A percentile compares a stretch with the other conserved stretches of the same genome.
phyloP scores from a whole-genome alignment of 2,329 filamentous ascomycete species.

The Aquanectria penicillioides region DNA sequence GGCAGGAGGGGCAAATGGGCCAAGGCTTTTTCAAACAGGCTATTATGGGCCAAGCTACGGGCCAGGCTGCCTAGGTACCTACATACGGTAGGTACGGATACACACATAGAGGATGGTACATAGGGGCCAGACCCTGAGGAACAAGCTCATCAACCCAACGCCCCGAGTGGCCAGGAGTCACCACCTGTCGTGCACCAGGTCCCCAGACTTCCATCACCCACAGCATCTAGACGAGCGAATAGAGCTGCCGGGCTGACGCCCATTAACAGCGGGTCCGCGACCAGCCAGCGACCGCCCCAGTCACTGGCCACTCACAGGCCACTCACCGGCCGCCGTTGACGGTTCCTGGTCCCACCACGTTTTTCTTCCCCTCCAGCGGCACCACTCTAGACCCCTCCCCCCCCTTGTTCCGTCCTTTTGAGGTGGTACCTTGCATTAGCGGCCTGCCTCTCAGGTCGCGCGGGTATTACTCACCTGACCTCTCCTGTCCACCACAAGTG shows the following conservation, averaged over 20 bases:
- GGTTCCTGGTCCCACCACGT: constrained; percentile 32
- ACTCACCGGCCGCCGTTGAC: constrained; percentile 27
- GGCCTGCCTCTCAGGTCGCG: constrained; percentile 5
- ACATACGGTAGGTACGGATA: no score
- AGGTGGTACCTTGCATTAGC: constrained; percentile 24
- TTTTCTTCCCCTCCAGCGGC: constrained; percentile 19
- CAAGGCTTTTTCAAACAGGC: no score
- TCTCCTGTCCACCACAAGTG: constrained; percentile 12
- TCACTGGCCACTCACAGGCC: no score
- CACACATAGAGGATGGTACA: no score
- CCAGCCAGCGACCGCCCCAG: no score
- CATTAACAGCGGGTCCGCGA: constrained; percentile 32
- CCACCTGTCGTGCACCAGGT: no score
- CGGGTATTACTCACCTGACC: not conserved
- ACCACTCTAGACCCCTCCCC: constrained; percentile 11
- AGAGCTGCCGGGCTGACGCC: constrained; percentile 9
- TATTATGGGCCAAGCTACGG: no score
- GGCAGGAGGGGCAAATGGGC: no score
- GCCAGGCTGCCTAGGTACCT: no score
- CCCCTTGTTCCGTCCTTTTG: not conserved
- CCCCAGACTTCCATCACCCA: constrained; percentile 8
- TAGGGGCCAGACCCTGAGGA: constrained; percentile 9
- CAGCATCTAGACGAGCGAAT: constrained; percentile 2
- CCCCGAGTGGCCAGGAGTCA: not conserved
- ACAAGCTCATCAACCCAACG: constrained; percentile 13